Evolutionary conservation across 1,284 basidiomycete species (phyloP).

Genomic region (Ustilago lituana): DNA sequence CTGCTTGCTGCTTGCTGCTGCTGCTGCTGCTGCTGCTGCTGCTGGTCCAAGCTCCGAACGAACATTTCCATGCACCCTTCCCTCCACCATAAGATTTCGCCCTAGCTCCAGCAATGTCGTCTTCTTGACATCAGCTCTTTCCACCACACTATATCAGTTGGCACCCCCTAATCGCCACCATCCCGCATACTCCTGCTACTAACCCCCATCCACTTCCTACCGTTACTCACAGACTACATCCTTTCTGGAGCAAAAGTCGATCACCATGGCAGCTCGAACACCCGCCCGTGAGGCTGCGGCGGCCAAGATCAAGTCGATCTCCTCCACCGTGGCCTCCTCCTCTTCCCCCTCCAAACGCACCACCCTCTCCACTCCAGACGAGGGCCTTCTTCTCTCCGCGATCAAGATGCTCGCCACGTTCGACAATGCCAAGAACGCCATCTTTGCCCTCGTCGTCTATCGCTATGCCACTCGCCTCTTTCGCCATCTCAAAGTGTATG

Average conservation of each 20-base stretch:
- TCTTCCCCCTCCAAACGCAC: constrained; percentile 1
- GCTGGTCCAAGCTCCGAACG: no score
- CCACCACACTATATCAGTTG: no score
- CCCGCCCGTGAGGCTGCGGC: constrained; percentile 69
- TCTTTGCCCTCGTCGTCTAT: constrained; percentile 55
- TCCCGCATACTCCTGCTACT: neutral
- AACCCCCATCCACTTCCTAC: no score
- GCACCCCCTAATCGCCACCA: no score
- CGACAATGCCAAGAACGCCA: constrained; percentile 54
- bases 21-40: no score
- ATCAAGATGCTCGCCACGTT: constrained; percentile 34
- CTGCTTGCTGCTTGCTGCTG: no score
- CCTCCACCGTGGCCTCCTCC: constrained; percentile 5
- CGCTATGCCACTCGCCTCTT: constrained; percentile 42
- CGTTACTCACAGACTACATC: no score
- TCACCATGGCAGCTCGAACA: constrained; percentile 32
- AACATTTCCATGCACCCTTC: no score
- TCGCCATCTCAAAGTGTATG: constrained; percentile 58
- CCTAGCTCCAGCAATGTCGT: no score
- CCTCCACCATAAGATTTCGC: no score
- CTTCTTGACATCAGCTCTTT: no score
- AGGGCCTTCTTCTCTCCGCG: constrained; percentile 17
- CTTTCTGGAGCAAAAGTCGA: no score
- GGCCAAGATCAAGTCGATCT: constrained; percentile 30
- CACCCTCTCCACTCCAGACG: constrained; percentile 6